Evolutionary conservation across 352 stramenopile genomes (phyloP), one percentile per base, ranked within the genome.

Genomic region (Bremia lactucae): DNA sequence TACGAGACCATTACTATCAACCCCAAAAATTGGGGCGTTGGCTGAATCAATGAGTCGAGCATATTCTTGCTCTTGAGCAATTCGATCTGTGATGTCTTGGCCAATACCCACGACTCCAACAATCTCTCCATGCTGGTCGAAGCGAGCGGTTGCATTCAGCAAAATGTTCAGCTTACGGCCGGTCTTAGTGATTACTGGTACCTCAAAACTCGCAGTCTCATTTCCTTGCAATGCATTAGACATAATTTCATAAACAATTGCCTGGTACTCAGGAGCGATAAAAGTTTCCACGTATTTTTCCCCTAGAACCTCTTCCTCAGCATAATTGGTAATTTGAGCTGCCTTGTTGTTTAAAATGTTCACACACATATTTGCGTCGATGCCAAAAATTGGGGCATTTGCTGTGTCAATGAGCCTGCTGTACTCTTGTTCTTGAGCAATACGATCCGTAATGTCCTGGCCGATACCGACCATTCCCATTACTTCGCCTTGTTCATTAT

Each of bases 1-100:
- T 11, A 83, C 74, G 3, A 60, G 43, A 20, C 76, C 68, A 52
- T 52, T 24, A 16, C 44, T 46, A 37, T 94, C 76, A n/a, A 94
- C 75, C 16, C 81, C 83, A 41, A 95, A 92, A 42, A 94, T 94
- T 13, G 82, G 78, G 6, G 80, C 74, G 31, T 95, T 94, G 0
- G 76, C 73, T 13, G 59, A 80, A 36, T 88, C 76, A 38, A 88
- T 81, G 6, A 88, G 55, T 14, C 67, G 42, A 15, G n/a, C n/a
- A n/a, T n/a, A n/a, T n/a, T n/a, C n/a, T n/a, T n/a, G n/a, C n/a
- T n/a, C n/a, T n/a, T n/a, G n/a, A n/a, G n/a, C n/a, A n/a, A n/a
- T n/a, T n/a, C n/a, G n/a, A n/a, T n/a, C n/a, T n/a, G n/a, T n/a
- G n/a, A n/a, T n/a, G n/a, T n/a, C n/a, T n/a, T n/a, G n/a, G n/a